Base-by-base conservation (phyloP, 306 rosid species). In the Cicer judaicum region DNA sequence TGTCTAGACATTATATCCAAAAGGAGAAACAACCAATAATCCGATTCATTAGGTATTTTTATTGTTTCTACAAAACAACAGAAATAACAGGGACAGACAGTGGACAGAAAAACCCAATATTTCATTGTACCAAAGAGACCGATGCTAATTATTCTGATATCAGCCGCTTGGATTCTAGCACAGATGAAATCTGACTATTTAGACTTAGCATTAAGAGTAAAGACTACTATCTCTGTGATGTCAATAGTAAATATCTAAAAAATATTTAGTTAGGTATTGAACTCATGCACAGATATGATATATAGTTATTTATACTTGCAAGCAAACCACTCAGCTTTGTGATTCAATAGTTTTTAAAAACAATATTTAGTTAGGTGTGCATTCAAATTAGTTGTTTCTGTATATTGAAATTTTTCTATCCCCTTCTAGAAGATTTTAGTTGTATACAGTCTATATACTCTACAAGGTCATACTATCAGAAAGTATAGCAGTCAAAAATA, bases 21-120 rank as follows among this genome's bases (percentile, higher is more conserved):
- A 81, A 68, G 67, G 47, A 79, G 76, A 75, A 64, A 66, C 24
- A 16, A 53, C 36, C 49, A 53, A 69, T 12, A 59, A 53, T 40
- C 81, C 70, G 44, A 74, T 61, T 81, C 73, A 19, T 16, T 67
- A 60, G 16, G 60, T 56, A 59, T 24, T 50, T 54, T 40, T 43
- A 56, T 36, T 16, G 53, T 24, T 66, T 64, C 72, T 29, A 46
- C 6, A 3, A 65, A 49, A 71, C 41, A 67, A 38, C 43, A 74
- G 29, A 46, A 42, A 68, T 12, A 82, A 50, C 15, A 67, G 67
- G 36, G 49, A 59, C 14, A 5, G 24, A 7, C 38, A 18, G 56
- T 34, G 52, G 57, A 68, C 43, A 39, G 36, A 65, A 65, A 64
- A 74, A 41, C 76, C 63, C 36, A 60, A 41, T 2, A 67, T 71